Base-by-base conservation (phyloP, 352 stramenopile species). In the Aphanomyces stellatus region DNA sequence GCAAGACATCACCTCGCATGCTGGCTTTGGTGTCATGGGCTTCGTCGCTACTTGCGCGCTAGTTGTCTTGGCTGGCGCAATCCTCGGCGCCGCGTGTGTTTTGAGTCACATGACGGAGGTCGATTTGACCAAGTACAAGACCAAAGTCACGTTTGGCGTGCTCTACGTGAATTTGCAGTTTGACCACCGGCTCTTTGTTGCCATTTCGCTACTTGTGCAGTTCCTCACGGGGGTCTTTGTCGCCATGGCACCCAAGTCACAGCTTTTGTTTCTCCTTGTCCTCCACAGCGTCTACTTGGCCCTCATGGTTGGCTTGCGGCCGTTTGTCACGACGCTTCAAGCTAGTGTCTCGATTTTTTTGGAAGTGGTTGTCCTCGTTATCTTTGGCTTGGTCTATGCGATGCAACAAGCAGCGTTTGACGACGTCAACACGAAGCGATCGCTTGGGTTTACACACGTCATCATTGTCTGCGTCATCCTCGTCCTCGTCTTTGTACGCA, bases 81-180 rank as follows among this genome's bases (percentile, higher is more conserved):
- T 85, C 13, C 74, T 71, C 27, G 74, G 81, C 51, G 53, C 74
- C 27, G 74, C 71, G n/a, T 81, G 77, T 53, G 71, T 77, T 15
- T 79, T 91, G 25, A 73, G 79, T 61, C 70, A 79, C 42, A 79
- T 80, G 59, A 81, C 71, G 1, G 79, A 87, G 65, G 72, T 78
- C 15, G 71, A 87, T 53, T 65, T 91, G 40, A 72, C 78, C 34
- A 76, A 87, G 51, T 87, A 77, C 40, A 74, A 81, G 37, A 81
- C 79, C 41, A 62, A 85, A 40, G 82, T 80, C 17, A 82, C 73
- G 8, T 88, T 77, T 73, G 82, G 81, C 2, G 77, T 74, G 35
- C 72, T 90, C 24, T 91, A 88, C 64, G 76, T 73, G 35, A 80
- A 86, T 46, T 85, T 79, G 69, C 76, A 71, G 31, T 88, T 86